Evolutionary conservation across 148 eudicot species (phyloP), one percentile per base, ranked within the genome.

Genomic region (Gaultheria prostrata): DNA sequence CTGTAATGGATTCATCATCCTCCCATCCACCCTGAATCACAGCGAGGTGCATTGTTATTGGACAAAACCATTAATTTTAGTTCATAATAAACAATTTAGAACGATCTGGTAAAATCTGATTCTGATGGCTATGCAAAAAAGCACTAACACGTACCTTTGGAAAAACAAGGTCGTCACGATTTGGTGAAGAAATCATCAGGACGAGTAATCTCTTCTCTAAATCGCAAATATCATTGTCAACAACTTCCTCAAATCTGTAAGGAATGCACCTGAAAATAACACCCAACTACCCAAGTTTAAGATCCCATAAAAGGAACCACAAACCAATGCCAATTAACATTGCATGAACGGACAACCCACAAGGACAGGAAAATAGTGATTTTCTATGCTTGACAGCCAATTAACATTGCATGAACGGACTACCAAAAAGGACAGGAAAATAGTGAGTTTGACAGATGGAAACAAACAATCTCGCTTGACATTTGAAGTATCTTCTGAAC

Each of bases 111-210:
- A 15, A 51, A 51, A 50, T 77, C 59, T 28, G 80, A 13, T 8
- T 35, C 49, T 48, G 20, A 82, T 17, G 6, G 57, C 56, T 17
- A 49, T 8, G 43, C 26, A 26, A 45, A 24, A 20, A 24, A 26
- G 26, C 13, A 33, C 15, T 6, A 56, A 54, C 45, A 43, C 17
- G 30, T 70, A 84, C 86, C 86, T 84, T 84, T 30, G 86, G 86
- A 33, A 84, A 84, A 20, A 84, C 86, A 45, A 84, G 73, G 76
- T 80, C 83, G 4, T 80, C 79, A 30, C 61, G 83, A 54, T 84
- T 84, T 56, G 86, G 86, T 57, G 86, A 53, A 72, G 86, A 72
- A 72, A 84, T 80, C 86, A 84, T 84, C 17, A 84, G 86, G 72
- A 84, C 83, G 1, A 2, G 83, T 57, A 84, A 80, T 65, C 82